phyloP scores from a whole-genome alignment of 768 basidiomycete genomes.

The Cubamyces lactineus region DNA sequence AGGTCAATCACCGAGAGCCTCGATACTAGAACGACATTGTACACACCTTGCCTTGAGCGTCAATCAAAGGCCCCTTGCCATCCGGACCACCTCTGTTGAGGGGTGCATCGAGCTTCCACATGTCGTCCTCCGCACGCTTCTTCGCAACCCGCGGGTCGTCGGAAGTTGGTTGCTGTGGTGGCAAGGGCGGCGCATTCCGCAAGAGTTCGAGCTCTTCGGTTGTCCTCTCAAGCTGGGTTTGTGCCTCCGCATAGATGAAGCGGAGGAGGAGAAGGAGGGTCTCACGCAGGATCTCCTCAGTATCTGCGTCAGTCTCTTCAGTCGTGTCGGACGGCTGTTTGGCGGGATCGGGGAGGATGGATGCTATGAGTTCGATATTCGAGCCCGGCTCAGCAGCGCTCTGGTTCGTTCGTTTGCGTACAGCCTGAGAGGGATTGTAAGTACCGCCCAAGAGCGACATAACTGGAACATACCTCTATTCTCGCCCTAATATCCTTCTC shows the following conservation, averaged over 20 bases:
- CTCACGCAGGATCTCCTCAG: slow-evolving; percentile 69
- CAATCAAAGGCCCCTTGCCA: slow-evolving; percentile 68
- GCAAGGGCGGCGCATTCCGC: slow-evolving; percentile 52
- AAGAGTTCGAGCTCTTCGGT: slow-evolving; percentile 76
- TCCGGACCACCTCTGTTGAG: slow-evolving; percentile 36
- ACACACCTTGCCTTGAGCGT: slow-evolving; percentile 74
- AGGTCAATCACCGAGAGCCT: neutral
- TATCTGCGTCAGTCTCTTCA: slow-evolving; percentile 58
- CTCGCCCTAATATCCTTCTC: slow-evolving; percentile 78
- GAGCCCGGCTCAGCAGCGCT: slow-evolving; percentile 39
- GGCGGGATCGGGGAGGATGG: slow-evolving; percentile 51
- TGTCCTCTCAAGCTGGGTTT: slow-evolving; percentile 66
- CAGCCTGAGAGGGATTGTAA: slow-evolving; percentile 39
- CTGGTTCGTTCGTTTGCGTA: slow-evolving; percentile 59
- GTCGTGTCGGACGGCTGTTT: slow-evolving; percentile 34
- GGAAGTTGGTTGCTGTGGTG: slow-evolving; percentile 30
- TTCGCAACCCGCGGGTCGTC: slow-evolving; percentile 45
- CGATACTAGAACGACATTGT: neutral
- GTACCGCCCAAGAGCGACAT: neutral
- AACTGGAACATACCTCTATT: slow-evolving; percentile 58
- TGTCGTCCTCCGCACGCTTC: slow-evolving; percentile 49
- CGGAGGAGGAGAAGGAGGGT: slow-evolving; percentile 71
- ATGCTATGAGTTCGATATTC: slow-evolving; percentile 66
- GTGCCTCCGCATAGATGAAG: slow-evolving; percentile 70
- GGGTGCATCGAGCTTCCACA: slow-evolving; percentile 76